A percentile compares a stretch with the other conserved stretches of the same genome.
These are phyloP conservation scores for Brasenia schreberi DNA, from an alignment of 164 flowering plant species.

Conservation along the genomic window DNA sequence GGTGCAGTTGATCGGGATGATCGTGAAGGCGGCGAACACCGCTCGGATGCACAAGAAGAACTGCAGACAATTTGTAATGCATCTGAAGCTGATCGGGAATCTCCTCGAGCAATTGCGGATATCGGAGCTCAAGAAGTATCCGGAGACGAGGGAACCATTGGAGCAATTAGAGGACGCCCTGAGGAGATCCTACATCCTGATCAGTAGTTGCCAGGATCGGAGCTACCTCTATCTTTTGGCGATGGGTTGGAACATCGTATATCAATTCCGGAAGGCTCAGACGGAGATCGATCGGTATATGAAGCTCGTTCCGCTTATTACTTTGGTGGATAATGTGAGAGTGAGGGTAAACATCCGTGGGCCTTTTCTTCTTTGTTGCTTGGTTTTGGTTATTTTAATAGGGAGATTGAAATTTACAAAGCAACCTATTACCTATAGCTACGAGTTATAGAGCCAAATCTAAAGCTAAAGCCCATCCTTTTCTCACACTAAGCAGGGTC, in stretches of 20 bases:
- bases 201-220: slow-evolving; percentile 84
- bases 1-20: slow-evolving; percentile 56
- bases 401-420: no score
- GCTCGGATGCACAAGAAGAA: slow-evolving; percentile 96
- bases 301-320: slow-evolving; percentile 74
- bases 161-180: slow-evolving; percentile 93
- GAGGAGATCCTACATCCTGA: slow-evolving; percentile 71
- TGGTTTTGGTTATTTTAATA: no score
- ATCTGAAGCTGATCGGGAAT: slow-evolving; percentile 86
- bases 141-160: slow-evolving; percentile 87
- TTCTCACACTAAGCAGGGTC: no score
- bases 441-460: no score
- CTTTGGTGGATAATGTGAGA: slow-evolving; percentile 82
- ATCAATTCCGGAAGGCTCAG: slow-evolving; percentile 86
- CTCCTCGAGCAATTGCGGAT: slow-evolving; percentile 79
- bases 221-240: slow-evolving; percentile 86
- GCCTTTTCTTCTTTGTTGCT: not conserved
- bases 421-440: no score
- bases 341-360: slow-evolving; percentile 47
- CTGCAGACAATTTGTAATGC: slow-evolving; percentile 84
- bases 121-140: slow-evolving; percentile 80
- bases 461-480: no score
- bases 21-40: slow-evolving; percentile 76
- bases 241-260: slow-evolving; percentile 97
- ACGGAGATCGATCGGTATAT: slow-evolving; percentile 82